Percentiles rank a stretch among this genome's conserved stretches.
Evolutionary conservation across 495 filamentous ascomycete species (phyloP).

Genomic region (Thozetella sp.): DNA sequence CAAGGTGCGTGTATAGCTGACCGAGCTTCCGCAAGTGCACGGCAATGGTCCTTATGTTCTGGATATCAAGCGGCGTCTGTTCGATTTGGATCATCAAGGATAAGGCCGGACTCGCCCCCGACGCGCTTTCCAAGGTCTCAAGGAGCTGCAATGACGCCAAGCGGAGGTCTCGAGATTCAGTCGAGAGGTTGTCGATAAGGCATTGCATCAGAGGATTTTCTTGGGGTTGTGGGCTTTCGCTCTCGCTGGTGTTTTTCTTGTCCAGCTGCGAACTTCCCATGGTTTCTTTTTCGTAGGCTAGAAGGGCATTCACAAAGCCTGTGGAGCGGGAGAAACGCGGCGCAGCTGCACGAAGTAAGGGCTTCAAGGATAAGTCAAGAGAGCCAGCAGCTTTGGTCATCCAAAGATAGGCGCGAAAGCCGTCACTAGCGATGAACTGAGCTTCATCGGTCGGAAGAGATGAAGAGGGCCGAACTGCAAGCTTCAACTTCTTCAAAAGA

Average conservation of each 20-base stretch:
- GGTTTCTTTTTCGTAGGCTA: conserved; percentile 58
- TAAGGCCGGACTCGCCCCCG: conserved; percentile 41
- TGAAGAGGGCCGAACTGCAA: conserved; percentile 55
- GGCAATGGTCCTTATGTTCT: conserved; percentile 72
- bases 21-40: conserved; percentile 83
- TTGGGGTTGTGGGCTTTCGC: conserved; percentile 40
- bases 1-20: conserved; percentile 58
- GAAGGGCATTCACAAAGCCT: conserved; percentile 67
- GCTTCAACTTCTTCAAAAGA: conserved; percentile 55
- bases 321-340: conserved; percentile 61
- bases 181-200: conserved; percentile 70
- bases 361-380: conserved; percentile 55
- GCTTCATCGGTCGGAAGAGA: conserved; percentile 57
- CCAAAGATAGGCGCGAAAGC: conserved; percentile 53
- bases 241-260: conserved; percentile 20
- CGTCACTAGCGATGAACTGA: conserved; percentile 57
- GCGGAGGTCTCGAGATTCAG: conserved; percentile 71
- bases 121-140: conserved; percentile 38
- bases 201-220: conserved; percentile 58
- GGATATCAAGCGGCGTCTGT: conserved; percentile 71
- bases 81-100: conserved; percentile 70
- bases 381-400: conserved; percentile 49
- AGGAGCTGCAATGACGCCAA: conserved; percentile 72
- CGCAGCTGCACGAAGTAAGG: conserved; percentile 61
- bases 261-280: conserved; percentile 32